phyloP scores from a whole-genome alignment of 805 yeast genomes.

The Yamadazyma insecticola region DNA sequence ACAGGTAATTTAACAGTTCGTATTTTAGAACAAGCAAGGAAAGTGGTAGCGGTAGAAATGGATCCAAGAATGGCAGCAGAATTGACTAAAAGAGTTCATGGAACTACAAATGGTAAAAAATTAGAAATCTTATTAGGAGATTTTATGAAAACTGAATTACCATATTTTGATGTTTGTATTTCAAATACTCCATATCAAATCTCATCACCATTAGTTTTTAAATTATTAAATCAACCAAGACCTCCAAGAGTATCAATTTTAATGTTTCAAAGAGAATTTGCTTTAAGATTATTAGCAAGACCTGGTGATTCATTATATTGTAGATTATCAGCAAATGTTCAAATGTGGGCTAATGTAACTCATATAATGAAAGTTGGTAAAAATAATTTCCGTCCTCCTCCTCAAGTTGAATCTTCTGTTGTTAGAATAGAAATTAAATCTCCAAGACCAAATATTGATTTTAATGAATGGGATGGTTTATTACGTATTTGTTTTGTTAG shows the following conservation, averaged over 20 bases:
- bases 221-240: conserved; percentile 79
- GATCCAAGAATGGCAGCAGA: conserved; percentile 99
- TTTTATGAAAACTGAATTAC: conserved; percentile 91
- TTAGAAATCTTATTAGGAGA: conserved; percentile 91
- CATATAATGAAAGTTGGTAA: conserved; percentile 98
- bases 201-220: conserved; percentile 94
- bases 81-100: conserved; percentile 93
- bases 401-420: conserved; percentile 95
- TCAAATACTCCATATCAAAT: conserved; percentile 98
- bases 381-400: conserved; percentile 97
- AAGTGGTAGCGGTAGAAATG: conserved; percentile 96
- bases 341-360: conserved; percentile 99
- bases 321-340: conserved; percentile 92
- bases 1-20: conserved; percentile 95
- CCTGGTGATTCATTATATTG: conserved; percentile 96
- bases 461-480: conserved; percentile 95
- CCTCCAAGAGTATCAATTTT: conserved; percentile 94
- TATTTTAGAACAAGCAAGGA: conserved; percentile 85
- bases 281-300: conserved; percentile 84
- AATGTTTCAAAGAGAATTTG: conserved; percentile 98
- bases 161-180: conserved; percentile 92
- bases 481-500: conserved; percentile 88
- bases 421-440: conserved; percentile 87
- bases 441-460: conserved; percentile 93
- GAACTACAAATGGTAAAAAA: conserved; percentile 90